These are phyloP conservation scores for Mycosphaerelloides madeirae DNA, from an alignment of 2,329 filamentous ascomycete genomes.

Conservation along the genomic window DNA sequence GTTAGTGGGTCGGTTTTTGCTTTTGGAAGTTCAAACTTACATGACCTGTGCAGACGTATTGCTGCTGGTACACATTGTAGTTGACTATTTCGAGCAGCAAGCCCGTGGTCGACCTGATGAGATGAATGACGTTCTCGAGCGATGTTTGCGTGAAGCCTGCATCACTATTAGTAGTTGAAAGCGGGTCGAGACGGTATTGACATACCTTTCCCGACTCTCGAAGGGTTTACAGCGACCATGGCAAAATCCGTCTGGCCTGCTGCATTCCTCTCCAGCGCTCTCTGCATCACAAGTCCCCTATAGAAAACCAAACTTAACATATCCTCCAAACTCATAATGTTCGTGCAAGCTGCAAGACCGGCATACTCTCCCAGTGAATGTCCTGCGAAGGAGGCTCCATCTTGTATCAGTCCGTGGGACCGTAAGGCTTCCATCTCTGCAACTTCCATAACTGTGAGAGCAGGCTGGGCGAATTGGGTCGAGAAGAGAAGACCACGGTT, in stretches of 20 bases:
- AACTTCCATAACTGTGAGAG: background rate
- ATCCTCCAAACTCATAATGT: background rate
- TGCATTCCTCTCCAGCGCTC: background rate
- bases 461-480: slow-evolving; percentile 2
- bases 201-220: background rate
- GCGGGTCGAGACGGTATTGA: background rate
- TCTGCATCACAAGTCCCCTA: slow-evolving; percentile 1
- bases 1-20: too few species aligned
- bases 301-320: background rate
- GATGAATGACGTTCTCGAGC: background rate
- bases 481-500: background rate
- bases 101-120: background rate
- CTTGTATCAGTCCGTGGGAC: background rate
- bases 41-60: slow-evolving; percentile 2
- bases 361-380: slow-evolving; percentile 3
- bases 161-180: background rate
- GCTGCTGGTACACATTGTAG: background rate
- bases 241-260: background rate
- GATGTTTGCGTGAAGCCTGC: background rate
- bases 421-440: background rate
- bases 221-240: slow-evolving; percentile 1
- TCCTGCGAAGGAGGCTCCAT: background rate
- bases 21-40: too few species aligned
- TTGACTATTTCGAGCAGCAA: slow-evolving; percentile 2
- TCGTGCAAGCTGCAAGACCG: background rate